Percentiles rank a stretch among this genome's conserved stretches.
Conservation (phyloP, 2,329 filamentous ascomycete species). For the Neonectria sp. region DNA sequence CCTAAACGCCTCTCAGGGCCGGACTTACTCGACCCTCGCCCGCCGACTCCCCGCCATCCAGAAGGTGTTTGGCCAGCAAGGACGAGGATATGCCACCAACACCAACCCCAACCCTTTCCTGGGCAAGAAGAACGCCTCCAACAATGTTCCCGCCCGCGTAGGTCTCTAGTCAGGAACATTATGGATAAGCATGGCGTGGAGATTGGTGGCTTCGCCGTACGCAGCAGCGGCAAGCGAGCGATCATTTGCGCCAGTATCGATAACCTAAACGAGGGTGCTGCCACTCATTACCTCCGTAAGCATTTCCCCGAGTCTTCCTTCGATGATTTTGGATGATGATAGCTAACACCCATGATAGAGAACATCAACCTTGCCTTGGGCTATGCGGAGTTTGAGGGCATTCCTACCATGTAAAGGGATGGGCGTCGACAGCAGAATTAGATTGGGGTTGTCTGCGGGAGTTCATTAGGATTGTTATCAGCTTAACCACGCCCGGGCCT, state of each 20-base stretch:
- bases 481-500: conserved; percentile 15
- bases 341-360: conserved; percentile 76
- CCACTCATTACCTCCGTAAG: conserved; percentile 92
- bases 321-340: conserved; percentile 62
- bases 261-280: conserved; percentile 93
- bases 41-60: conserved; percentile 6
- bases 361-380: conserved; percentile 94
- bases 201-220: conserved; percentile 90
- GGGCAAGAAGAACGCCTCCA: conserved; percentile 89
- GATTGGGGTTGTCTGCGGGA: conserved; percentile 27
- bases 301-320: conserved; percentile 64
- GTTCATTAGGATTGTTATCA: conserved; percentile 27
- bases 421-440: conserved; percentile 17
- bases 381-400: conserved; percentile 90
- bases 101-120: conserved; percentile 87
- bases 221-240: conserved; percentile 3
- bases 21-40: conserved; percentile 35
- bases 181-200: conserved; percentile 89
- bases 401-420: conserved; percentile 69
- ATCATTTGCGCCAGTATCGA: conserved; percentile 82
- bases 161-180: conserved; percentile 90
- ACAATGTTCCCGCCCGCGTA: conserved; percentile 82
- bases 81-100: conserved; percentile 56
- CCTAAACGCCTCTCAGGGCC: conserved; percentile 50
- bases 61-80: conserved; percentile 37